Percentiles rank a stretch among this genome's conserved stretches.
Conservation (phyloP, 352 stramenopile genomes). For the Phytophthora palmivora region DNA sequence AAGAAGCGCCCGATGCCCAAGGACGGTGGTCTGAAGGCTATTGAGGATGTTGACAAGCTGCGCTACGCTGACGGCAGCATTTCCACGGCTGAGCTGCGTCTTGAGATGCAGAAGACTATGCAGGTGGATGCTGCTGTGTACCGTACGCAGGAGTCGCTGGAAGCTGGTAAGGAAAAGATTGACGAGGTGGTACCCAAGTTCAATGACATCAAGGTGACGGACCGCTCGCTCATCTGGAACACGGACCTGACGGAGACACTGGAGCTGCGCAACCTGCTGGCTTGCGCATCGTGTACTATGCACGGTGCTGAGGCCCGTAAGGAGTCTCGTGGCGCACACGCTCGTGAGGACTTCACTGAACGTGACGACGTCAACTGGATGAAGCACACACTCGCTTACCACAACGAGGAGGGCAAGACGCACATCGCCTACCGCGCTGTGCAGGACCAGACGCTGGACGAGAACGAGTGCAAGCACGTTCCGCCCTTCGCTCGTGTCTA, state of each 20-base stretch:
- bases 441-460: conserved; percentile 95
- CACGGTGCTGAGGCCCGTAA: conserved; percentile 94
- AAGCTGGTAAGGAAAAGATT: conserved; percentile 87
- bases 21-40: conserved; percentile 87
- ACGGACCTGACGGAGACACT: conserved; percentile 97
- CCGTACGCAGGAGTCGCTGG: conserved; percentile 69
- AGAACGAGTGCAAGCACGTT: conserved; percentile 95
- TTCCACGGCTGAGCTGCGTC: conserved; percentile 86
- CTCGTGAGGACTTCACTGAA: conserved; percentile 95
- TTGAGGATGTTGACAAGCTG: conserved; percentile 91
- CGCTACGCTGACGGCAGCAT: conserved; percentile 87
- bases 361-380: conserved; percentile 97
- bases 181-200: conserved; percentile 92
- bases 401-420: conserved; percentile 92
- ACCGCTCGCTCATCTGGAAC: conserved; percentile 98
- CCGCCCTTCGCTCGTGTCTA: conserved; percentile 96
- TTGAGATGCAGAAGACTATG: conserved; percentile 75
- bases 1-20: conserved; percentile 78
- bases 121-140: conserved; percentile 62
- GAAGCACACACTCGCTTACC: conserved; percentile 97
- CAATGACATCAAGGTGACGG: conserved; percentile 93
- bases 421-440: conserved; percentile 92
- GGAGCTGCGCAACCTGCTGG: conserved; percentile 95
- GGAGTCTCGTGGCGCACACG: conserved; percentile 96
- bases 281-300: conserved; percentile 95